Percentiles rank a stretch among this genome's conserved stretches.
Conservation (phyloP, 768 basidiomycete species). For the Amanita rimosa region DNA sequence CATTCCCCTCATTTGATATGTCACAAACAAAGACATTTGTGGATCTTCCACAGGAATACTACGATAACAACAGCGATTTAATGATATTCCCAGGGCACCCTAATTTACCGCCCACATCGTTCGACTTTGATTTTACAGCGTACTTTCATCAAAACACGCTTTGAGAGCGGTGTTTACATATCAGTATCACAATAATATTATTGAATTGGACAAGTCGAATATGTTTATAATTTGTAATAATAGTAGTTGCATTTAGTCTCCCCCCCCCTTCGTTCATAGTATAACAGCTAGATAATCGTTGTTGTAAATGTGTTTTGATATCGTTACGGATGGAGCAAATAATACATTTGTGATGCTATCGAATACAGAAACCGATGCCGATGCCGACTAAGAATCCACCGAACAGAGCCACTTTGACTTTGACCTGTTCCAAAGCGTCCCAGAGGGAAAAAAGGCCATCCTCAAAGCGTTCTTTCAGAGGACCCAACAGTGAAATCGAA, state of each 20-base stretch:
- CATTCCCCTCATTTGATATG: conserved; percentile 3
- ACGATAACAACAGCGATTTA: background rate
- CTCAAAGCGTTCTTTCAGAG: conserved; percentile 16
- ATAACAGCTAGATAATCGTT: background rate
- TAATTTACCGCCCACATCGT: background rate
- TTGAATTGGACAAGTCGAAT: background rate
- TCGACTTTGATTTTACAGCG: background rate
- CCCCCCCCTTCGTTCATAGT: background rate
- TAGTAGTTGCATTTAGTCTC: background rate
- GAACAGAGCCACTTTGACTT: conserved; percentile 22
- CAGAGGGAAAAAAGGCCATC: conserved; percentile 4
- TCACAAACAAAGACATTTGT: background rate
- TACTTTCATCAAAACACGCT: conserved; percentile 1
- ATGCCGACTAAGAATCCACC: conserved; percentile 30
- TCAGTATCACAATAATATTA: background rate
- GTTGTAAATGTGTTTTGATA: conserved; percentile 4
- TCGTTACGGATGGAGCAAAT: background rate
- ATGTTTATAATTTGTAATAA: background rate
- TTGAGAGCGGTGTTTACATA: background rate
- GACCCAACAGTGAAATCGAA: conserved; percentile 49
- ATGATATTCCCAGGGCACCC: background rate
- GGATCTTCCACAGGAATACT: background rate
- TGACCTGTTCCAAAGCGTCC: conserved; percentile 13
- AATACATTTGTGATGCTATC: background rate
- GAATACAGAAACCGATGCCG: conserved; percentile 17